Conservation (phyloP, 306 rosid species). For the Hippophae gyantsensis region DNA sequence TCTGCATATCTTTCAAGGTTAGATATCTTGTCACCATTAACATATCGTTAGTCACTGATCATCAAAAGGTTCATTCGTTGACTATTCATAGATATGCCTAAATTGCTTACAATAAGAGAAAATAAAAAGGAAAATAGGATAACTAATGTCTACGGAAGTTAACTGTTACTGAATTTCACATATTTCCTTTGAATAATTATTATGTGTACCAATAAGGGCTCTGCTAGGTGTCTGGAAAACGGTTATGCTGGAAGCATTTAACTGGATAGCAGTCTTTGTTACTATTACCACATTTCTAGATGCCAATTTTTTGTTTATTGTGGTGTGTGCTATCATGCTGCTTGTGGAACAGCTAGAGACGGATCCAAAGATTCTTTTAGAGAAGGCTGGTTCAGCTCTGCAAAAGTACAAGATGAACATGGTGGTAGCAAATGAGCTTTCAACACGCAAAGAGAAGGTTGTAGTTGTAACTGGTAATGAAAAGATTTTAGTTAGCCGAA, state of each 20-base stretch:
- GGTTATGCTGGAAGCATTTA: no score
- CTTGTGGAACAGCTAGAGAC: conserved; percentile 68
- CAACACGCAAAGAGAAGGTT: conserved; percentile 77
- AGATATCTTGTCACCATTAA: conserved; percentile 8
- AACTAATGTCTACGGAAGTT: not conserved
- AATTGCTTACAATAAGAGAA: not conserved
- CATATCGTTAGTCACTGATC: not conserved
- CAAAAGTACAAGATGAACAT: conserved; percentile 78
- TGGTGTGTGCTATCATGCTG: conserved; percentile 3
- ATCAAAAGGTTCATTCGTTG: not conserved
- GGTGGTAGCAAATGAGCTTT: conserved; percentile 86
- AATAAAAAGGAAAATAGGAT: not conserved
- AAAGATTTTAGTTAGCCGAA: conserved; percentile 42
- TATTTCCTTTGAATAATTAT: not conserved
- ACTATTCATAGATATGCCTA: not conserved
- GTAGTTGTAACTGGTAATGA: conserved; percentile 51
- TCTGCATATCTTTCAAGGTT: conserved; percentile 89
- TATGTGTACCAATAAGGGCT: not conserved
- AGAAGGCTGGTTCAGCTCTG: conserved; percentile 65
- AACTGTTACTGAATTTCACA: not conserved
- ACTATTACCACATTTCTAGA: not conserved
- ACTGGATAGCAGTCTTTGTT: not conserved
- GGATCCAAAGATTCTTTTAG: conserved; percentile 71
- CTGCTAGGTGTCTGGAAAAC: not conserved
- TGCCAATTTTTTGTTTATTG: not conserved